Percentiles rank a stretch among this genome's conserved stretches.
phyloP scores from a whole-genome alignment of 164 flowering plant species.

The Brasenia schreberi region DNA sequence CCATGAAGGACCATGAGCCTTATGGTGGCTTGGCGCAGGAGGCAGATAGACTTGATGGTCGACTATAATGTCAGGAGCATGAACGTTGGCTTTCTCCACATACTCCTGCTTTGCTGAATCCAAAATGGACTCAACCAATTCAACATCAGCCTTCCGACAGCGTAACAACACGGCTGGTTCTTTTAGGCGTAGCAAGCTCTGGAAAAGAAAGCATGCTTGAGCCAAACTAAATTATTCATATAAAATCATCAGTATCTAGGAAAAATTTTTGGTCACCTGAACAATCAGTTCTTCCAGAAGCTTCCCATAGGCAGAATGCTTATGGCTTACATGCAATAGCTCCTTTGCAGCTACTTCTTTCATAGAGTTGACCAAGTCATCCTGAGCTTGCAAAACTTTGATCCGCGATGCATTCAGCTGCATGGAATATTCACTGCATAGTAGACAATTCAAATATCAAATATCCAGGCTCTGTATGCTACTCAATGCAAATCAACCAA shows the following conservation, averaged over 20 bases:
- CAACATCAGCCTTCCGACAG: constrained; percentile 49
- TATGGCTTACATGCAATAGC: constrained; percentile 23
- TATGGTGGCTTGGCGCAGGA: constrained; percentile 31
- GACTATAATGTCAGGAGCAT: constrained; percentile 24
- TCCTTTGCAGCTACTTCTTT: constrained; percentile 49
- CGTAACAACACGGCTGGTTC: constrained; percentile 50
- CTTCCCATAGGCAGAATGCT: constrained; percentile 27
- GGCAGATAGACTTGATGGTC: constrained; percentile 46
- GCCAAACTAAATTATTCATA: constrained; percentile 1
- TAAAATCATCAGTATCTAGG: not conserved
- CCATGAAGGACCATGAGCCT: constrained; percentile 41
- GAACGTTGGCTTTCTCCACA: constrained; percentile 32
- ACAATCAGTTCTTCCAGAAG: constrained; percentile 45
- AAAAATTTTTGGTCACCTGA: constrained; percentile 26
- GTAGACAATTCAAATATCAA: too few relatives aligned
- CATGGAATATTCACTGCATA: constrained; percentile 63
- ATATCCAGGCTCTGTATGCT: too few relatives aligned
- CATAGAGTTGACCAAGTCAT: constrained; percentile 48
- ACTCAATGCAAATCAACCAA: too few relatives aligned
- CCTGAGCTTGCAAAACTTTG: constrained; percentile 60
- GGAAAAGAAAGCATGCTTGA: not conserved
- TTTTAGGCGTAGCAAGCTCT: constrained; percentile 44
- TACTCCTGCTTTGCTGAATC: constrained; percentile 36
- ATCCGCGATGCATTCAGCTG: constrained; percentile 66
- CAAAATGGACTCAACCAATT: constrained; percentile 30